phyloP scores from a whole-genome alignment of 371 early-diverging fungal genomes.

The Mortierella sp. region DNA sequence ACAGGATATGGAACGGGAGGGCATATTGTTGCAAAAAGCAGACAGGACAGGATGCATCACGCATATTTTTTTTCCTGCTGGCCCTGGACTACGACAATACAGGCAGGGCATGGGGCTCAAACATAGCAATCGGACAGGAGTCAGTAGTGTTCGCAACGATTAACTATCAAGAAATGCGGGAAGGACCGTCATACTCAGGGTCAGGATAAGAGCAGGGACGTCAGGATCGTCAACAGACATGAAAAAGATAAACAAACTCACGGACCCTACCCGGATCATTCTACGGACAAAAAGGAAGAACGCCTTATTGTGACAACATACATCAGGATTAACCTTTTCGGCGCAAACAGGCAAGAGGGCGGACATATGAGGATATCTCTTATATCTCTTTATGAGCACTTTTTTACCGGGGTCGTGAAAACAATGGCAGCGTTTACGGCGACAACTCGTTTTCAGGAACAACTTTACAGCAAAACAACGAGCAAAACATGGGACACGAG shows the following conservation, averaged over 20 bases:
- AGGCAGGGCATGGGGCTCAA: neutral
- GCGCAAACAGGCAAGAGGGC: neutral
- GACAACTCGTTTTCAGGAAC: neutral
- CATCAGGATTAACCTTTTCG: neutral
- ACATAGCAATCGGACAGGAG: no score
- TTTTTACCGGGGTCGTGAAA: neutral
- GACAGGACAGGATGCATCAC: neutral
- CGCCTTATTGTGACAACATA: neutral
- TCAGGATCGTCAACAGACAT: neutral
- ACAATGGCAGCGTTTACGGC: neutral
- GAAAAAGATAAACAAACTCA: neutral
- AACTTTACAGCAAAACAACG: slow-evolving; percentile 1
- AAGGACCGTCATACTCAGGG: neutral
- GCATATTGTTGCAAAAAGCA: neutral
- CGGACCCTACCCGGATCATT: neutral
- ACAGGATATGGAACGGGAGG: neutral
- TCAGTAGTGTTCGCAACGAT: no score
- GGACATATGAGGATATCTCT: neutral
- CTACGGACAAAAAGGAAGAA: neutral
- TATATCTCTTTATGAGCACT: neutral
- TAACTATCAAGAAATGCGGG: neutral
- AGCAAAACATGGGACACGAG: neutral
- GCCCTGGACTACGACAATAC: no score
- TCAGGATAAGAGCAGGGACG: neutral
- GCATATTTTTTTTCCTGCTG: no score